These are phyloP conservation scores for Candida jianshihensis DNA, from an alignment of 805 yeast genomes.

Conservation along the genomic window DNA sequence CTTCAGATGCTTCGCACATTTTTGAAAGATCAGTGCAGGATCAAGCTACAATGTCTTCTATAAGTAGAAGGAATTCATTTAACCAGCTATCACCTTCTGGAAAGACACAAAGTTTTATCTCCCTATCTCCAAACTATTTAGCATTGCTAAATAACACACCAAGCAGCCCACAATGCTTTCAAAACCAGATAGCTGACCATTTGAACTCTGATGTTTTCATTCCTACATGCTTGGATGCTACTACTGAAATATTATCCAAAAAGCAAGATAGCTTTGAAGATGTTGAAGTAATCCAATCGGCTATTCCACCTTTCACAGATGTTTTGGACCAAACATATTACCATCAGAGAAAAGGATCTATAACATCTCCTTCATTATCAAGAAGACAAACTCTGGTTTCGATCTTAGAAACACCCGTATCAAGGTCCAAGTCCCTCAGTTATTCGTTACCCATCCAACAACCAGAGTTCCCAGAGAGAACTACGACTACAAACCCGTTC, in stretches of 20 bases:
- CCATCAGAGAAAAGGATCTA: background rate
- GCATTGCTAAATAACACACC: background rate
- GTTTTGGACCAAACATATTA: background rate
- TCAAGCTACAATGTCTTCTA: constrained; percentile 3
- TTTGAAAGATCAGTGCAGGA: constrained; percentile 17
- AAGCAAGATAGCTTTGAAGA: constrained; percentile 2
- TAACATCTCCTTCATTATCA: constrained; percentile 2
- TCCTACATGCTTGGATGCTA: constrained; percentile 7
- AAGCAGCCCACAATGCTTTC: no score
- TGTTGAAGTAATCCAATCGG: constrained; percentile 4
- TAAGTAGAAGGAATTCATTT: constrained; percentile 5
- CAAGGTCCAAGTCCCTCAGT: no score
- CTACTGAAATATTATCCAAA: constrained; percentile 2
- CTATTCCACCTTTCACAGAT: background rate
- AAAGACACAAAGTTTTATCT: constrained; percentile 5
- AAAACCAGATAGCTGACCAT: background rate
- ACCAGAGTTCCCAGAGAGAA: background rate
- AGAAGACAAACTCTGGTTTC: constrained; percentile 3
- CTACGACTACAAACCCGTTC: no score
- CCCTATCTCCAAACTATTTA: background rate
- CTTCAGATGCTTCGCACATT: constrained; percentile 7
- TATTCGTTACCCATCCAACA: background rate
- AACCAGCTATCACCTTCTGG: constrained; percentile 1
- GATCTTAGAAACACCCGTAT: no score
- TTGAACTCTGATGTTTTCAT: constrained; percentile 3